phyloP scores from a whole-genome alignment of 2,329 filamentous ascomycete species.

The Purpureocillium lavendulum region DNA sequence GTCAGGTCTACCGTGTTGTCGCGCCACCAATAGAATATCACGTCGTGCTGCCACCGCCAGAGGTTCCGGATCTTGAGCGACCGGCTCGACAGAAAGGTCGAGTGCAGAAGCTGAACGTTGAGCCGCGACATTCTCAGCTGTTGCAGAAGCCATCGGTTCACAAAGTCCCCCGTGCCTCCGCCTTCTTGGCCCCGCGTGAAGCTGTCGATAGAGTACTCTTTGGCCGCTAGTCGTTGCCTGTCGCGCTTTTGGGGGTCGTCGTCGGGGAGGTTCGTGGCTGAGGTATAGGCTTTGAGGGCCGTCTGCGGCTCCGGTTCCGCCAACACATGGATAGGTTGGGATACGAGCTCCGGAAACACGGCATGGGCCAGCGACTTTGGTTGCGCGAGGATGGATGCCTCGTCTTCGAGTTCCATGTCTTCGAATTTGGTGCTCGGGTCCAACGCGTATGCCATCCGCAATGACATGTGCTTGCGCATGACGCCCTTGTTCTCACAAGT shows the following conservation, averaged over 20 bases:
- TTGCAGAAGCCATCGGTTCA: conserved; percentile 45
- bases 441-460: conserved; percentile 29
- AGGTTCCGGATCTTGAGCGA: conserved; percentile 23
- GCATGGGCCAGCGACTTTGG: conserved; percentile 26
- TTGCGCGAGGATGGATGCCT: conserved; percentile 12
- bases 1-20: conserved; percentile 14
- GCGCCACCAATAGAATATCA: conserved; percentile 28
- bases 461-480: conserved; percentile 33
- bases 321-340: conserved; percentile 38
- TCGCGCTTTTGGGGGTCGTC: conserved; percentile 22
- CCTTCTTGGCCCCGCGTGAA: conserved; percentile 27
- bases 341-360: conserved; percentile 36
- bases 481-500: conserved; percentile 32
- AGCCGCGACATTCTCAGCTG: conserved; percentile 37
- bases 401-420: conserved; percentile 31
- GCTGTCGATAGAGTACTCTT: conserved; percentile 38
- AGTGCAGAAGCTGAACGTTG: conserved; percentile 34
- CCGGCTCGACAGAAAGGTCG: conserved; percentile 17
- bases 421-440: conserved; percentile 27
- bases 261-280: conserved; percentile 26
- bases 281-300: conserved; percentile 29
- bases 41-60: conserved; percentile 27
- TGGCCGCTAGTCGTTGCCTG: conserved; percentile 31
- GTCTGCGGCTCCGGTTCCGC: conserved; percentile 27
- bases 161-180: conserved; percentile 33